Base-by-base conservation (phyloP, 1,284 basidiomycete genomes). In the Boletellus deceptivus region DNA sequence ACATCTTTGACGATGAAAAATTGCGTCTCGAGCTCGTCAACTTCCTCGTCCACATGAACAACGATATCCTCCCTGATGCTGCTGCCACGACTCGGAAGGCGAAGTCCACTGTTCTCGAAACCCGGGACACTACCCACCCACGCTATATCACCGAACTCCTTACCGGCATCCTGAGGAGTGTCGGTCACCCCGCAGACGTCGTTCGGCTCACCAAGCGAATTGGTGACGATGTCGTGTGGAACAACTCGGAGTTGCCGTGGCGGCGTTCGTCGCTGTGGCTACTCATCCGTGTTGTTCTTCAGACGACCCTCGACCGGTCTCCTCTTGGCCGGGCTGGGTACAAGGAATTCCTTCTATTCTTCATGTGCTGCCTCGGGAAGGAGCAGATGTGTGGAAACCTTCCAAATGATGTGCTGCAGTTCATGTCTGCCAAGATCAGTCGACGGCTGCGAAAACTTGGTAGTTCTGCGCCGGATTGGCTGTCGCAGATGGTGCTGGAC, bases 301-400 rank as follows among this genome's bases (percentile, higher is more conserved):
- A 81, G 49, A 75, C 73, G 0, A 69, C 73, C 0, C 62, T 79
- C 8, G 44, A 53, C 14, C 48, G 49, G 6, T 24, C 49, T 16
- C 40, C 40, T 27, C 53, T 49, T 10, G 59, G 55, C 16, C 46
- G 46, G 33, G 41, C 27, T 20, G 54, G 54, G 0, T 82, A 81
- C 64, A 82, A 82, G 52, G 29, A 48, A 3, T 81, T 43, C 29
- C 73, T 79, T 58, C 52, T 72, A 1, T 75, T 69, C 45, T 59
- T 76, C 33, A 63, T 76, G 55, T 60, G 70, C 3, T 43, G 55
- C 13, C 52, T 78, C 8, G 60, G 74, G 4, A 38, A 57, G 2
- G 45, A 62, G 2, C 59, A 56, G 11, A 18, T 61, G 5, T 50
- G 46, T 11, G 16, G n/a, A 1, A 35, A 55, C 7, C 53, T 73